Evolutionary conservation across 2,329 filamentous ascomycete species (phyloP).

Genomic region (Talaromyces sp.): DNA sequence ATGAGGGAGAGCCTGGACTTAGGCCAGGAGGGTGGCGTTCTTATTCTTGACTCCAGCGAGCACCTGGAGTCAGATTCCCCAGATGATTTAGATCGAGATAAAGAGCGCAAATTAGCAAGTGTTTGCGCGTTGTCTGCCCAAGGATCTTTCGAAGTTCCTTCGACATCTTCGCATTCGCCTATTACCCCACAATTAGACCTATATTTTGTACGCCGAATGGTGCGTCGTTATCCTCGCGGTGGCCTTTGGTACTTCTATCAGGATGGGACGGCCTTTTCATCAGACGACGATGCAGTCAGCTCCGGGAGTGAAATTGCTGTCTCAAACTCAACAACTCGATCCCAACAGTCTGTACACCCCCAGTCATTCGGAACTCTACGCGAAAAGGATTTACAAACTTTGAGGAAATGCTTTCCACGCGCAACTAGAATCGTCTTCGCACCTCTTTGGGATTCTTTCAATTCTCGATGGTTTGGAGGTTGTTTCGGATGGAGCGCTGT

Average conservation of each 20-base stretch:
- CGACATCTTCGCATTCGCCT: background rate
- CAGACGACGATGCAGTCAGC: conserved; percentile 18
- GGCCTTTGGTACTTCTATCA: conserved; percentile 21
- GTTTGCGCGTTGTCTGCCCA: background rate
- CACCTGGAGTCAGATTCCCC: background rate
- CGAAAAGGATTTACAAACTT: background rate
- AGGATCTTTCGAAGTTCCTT: background rate
- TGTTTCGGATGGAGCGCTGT: conserved; percentile 35
- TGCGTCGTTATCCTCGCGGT: conserved; percentile 17
- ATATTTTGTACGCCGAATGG: conserved; percentile 15
- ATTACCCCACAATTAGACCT: conserved; percentile 8
- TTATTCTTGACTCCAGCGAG: conserved; percentile 31
- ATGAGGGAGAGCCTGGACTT: conserved; percentile 40
- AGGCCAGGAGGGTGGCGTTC: conserved; percentile 40
- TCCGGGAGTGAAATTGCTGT: background rate
- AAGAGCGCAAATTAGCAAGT: background rate
- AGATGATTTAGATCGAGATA: background rate
- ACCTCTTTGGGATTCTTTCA: conserved; percentile 44
- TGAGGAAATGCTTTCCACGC: conserved; percentile 25
- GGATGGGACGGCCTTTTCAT: conserved; percentile 19
- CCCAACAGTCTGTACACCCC: background rate
- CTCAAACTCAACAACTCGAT: background rate
- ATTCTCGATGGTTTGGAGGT: conserved; percentile 39
- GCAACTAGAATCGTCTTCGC: conserved; percentile 36
- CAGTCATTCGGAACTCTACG: background rate